Base-by-base conservation (phyloP, 2,329 filamentous ascomycete species). In the Ascochyta fabae region DNA sequence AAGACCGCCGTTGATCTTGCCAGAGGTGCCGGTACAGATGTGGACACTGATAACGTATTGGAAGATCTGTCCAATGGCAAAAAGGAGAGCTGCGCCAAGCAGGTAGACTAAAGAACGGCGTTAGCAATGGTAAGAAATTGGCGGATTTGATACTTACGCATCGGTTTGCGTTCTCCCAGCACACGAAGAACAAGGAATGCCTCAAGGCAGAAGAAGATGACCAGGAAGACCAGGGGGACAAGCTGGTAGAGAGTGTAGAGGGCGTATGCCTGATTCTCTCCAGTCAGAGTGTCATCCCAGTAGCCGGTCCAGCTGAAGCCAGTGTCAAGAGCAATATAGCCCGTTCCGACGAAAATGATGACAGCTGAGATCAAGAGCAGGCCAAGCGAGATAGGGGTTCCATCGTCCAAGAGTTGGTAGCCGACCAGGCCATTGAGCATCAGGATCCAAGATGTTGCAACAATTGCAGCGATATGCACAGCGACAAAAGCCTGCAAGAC, bases 191-290 rank as follows among this genome's bases (percentile, higher is more conserved):
- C 95, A 36, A 99, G 83, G 57, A 95, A 83, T 0, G 88, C 78
- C 75, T 98, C 94, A 36, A 98, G 83, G 22, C 92, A 57, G 77
- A 92, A 96, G 80, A 91, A 99, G 48, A 89, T 83, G 58, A 93
- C 87, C n/a, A 98, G 81, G 79, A 96, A 96, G 42, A 98, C 79
- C 54, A 99, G 83, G 2, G 95, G 95, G 9, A 88, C 86, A 10
- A 99, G 86, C 75, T 96, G 92, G 73, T 98, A 99, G 8, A 98
- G 83, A 12, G 96, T 92, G 74, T 99, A 99, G 41, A 99, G 87
- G 13, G 90, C 90, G 68, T 96, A 91, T 61, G 90, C 87, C 60
- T 88, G 86, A 27, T 87, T 84, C 2, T 80, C 73, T 0, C 77
- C 67, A 23, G 81, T 78, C 58, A 80, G 67, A 1, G 75, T 77